Conservation (phyloP, 768 basidiomycete genomes). For the Boletus rubropictus region DNA sequence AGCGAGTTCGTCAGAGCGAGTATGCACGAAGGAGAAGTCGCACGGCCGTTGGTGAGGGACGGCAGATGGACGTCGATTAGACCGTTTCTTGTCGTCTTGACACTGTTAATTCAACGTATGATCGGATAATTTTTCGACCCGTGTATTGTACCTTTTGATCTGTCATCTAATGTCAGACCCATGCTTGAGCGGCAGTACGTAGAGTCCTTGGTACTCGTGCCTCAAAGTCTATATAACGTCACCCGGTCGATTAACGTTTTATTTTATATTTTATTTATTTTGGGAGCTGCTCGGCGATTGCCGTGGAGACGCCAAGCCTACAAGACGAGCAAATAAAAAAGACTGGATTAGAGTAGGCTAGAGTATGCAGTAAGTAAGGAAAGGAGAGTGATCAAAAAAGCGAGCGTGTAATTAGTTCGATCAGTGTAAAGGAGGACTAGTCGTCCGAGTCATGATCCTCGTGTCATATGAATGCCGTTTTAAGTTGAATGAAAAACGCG, state of each 20-base stretch:
- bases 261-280: no score
- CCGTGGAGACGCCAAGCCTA: no score
- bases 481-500: conserved; percentile 17
- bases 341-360: conserved; percentile 11
- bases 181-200: no score
- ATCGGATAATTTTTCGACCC: no score
- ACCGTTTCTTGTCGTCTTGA: background rate
- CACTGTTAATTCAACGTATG: conserved; percentile 8
- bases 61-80: conserved; percentile 14
- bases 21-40: conserved; percentile 55
- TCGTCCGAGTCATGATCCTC: conserved; percentile 27
- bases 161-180: no score
- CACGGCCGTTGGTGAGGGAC: conserved; percentile 15
- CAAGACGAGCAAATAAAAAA: background rate
- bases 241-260: no score
- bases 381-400: background rate
- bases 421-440: background rate
- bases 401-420: conserved; percentile 20
- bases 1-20: conserved; percentile 71
- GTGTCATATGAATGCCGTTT: conserved; percentile 28
- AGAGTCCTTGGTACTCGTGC: no score
- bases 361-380: conserved; percentile 5
- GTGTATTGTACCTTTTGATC: background rate
- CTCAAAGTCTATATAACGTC: no score
- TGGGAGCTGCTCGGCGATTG: no score